A percentile compares a stretch with the other conserved stretches of the same genome.
Conservation (phyloP, 176 grass and related monocot genomes). For the Ensete glaucum region DNA sequence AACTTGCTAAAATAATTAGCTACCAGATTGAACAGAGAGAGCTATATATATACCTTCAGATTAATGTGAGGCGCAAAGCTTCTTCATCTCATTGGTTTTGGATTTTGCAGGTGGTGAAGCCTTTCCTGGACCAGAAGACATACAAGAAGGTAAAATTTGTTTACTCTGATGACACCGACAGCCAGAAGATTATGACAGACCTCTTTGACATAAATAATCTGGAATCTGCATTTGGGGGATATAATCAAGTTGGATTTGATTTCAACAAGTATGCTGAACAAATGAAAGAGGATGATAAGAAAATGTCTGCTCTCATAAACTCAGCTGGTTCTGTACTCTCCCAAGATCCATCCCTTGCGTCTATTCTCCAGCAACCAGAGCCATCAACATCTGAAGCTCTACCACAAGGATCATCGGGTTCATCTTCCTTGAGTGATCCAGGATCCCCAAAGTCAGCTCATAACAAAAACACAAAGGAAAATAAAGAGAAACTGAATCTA, state of each 20-base stretch:
- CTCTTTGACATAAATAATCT: constrained; percentile 64
- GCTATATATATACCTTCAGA: too few species aligned
- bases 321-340: constrained; percentile 6
- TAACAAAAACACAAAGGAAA: background rate
- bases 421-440: constrained; percentile 46
- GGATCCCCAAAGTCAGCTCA: constrained; percentile 25
- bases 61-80: background rate
- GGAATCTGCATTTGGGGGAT: constrained; percentile 51
- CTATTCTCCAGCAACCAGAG: constrained; percentile 10
- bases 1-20: too few species aligned
- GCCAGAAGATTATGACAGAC: constrained; percentile 74
- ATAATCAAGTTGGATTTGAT: constrained; percentile 43
- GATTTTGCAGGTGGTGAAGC: constrained; percentile 55
- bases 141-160: constrained; percentile 76
- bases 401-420: constrained; percentile 44
- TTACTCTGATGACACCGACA: constrained; percentile 52
- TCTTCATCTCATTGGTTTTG: background rate
- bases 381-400: constrained; percentile 8
- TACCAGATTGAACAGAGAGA: too few species aligned
- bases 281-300: constrained; percentile 59
- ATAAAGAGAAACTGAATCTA: background rate
- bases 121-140: constrained; percentile 63
- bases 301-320: constrained; percentile 29
- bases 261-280: constrained; percentile 43
- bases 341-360: constrained; percentile 5